Percentiles rank a stretch among this genome's conserved stretches.
These are phyloP conservation scores for Salvia miltiorrhiza DNA, from an alignment of 257 asterid genomes.

Conservation along the genomic window DNA sequence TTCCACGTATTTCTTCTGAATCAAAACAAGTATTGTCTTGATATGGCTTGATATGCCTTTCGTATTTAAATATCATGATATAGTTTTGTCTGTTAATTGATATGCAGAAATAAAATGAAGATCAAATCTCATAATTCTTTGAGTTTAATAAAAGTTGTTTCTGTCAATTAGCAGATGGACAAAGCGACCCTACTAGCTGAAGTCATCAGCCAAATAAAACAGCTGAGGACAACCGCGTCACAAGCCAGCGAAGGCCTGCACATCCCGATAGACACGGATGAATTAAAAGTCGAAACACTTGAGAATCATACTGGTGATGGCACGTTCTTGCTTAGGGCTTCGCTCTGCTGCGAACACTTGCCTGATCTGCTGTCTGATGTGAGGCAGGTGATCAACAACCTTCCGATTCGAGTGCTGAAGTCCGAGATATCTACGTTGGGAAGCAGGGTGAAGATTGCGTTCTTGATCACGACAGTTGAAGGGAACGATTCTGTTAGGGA, in stretches of 20 bases:
- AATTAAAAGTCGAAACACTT: constrained; percentile 52
- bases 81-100: background rate
- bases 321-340: constrained; percentile 43
- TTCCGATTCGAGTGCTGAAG: constrained; percentile 39
- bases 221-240: constrained; percentile 46
- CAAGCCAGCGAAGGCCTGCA: constrained; percentile 49
- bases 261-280: constrained; percentile 76
- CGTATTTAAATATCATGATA: background rate
- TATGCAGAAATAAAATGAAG: background rate
- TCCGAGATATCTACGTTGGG: constrained; percentile 69
- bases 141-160: background rate
- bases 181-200: constrained; percentile 79
- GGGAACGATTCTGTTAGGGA: constrained; percentile 10
- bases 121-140: background rate
- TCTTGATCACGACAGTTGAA: constrained; percentile 33
- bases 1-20: background rate
- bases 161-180: constrained; percentile 55
- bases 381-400: constrained; percentile 35
- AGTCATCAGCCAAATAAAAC: constrained; percentile 65
- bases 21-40: background rate
- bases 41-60: background rate
- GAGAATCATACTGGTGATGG: constrained; percentile 33
- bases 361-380: constrained; percentile 56
- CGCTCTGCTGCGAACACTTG: constrained; percentile 71
- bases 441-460: constrained; percentile 53